phyloP scores from a whole-genome alignment of 371 early-diverging fungal species.

The Syncephalastrum racemosum region DNA sequence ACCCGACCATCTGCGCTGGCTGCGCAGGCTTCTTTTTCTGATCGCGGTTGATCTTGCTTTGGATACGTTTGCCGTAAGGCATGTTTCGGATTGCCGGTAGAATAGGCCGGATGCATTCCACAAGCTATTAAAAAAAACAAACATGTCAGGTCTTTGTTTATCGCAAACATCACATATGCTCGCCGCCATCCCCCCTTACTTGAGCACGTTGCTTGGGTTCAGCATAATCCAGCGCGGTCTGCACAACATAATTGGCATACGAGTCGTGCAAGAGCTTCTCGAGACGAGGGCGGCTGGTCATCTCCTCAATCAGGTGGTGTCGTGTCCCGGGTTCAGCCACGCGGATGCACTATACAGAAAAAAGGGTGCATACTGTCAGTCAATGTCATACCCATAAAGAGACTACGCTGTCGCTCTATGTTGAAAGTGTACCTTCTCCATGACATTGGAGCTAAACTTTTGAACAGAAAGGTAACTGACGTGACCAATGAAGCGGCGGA shows the following conservation, averaged over 20 bases:
- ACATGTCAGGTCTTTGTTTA: background rate
- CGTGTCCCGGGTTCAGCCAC: slow-evolving; percentile 75
- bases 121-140: slow-evolving; percentile 38
- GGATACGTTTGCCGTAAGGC: slow-evolving; percentile 87
- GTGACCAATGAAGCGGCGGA: slow-evolving; percentile 77
- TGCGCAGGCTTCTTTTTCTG: slow-evolving; percentile 24
- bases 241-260: slow-evolving; percentile 93
- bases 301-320: slow-evolving; percentile 67
- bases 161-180: background rate
- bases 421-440: slow-evolving; percentile 84
- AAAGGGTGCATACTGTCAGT: background rate
- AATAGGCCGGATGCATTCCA: slow-evolving; percentile 79
- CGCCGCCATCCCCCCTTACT: slow-evolving; percentile 34
- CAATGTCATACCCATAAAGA: too few relatives aligned
- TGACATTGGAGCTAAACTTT: slow-evolving; percentile 92
- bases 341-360: slow-evolving; percentile 67
- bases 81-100: slow-evolving; percentile 80
- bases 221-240: slow-evolving; percentile 87
- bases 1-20: slow-evolving; percentile 2
- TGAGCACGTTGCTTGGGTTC: slow-evolving; percentile 69
- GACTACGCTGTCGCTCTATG: background rate
- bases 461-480: slow-evolving; percentile 77
- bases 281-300: slow-evolving; percentile 65
- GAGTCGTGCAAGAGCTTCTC: slow-evolving; percentile 83
- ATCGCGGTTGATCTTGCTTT: slow-evolving; percentile 73